Conservation (phyloP, 2,329 filamentous ascomycete species). For the Verticillium albo-atrum region DNA sequence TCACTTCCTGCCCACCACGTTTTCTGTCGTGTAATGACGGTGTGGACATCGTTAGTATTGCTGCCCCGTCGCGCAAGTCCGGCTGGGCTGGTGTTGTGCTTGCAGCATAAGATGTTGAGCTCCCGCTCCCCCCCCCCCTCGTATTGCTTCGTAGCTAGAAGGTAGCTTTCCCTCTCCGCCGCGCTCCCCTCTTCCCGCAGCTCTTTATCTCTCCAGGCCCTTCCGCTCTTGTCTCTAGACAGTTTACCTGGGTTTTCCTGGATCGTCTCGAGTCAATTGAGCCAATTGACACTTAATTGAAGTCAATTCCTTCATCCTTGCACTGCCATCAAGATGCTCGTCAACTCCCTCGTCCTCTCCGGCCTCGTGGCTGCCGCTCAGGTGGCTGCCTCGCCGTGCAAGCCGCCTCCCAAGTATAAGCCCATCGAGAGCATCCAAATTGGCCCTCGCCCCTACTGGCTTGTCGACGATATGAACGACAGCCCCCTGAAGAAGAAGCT, state of each 20-base stretch:
- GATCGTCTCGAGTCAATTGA: not conserved
- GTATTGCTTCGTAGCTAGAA: not conserved
- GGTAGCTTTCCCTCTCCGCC: not conserved
- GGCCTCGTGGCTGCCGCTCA: constrained; percentile 20
- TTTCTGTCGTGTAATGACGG: not conserved
- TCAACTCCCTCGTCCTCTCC: constrained; percentile 21
- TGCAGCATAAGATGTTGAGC: not conserved
- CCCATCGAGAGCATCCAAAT: constrained; percentile 49
- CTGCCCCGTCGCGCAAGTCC: not conserved
- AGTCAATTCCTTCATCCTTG: not conserved
- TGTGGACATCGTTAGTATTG: not conserved
- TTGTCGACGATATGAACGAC: constrained; percentile 59
- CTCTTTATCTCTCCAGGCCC: not conserved
- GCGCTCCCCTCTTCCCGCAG: not conserved
- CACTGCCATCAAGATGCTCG: constrained; percentile 21
- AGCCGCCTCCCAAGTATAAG: constrained; percentile 14
- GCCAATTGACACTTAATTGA: not conserved
- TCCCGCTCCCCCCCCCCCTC: not conserved
- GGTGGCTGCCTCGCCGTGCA: constrained; percentile 7
- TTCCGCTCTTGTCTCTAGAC: not conserved
- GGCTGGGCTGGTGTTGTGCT: not conserved
- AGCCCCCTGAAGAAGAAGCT: constrained; percentile 56
- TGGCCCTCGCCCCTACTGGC: constrained; percentile 60
- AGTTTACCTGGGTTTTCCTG: not conserved
- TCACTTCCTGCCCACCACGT: not conserved